phyloP scores from a whole-genome alignment of 257 asterid species.

The Scutellaria baicalensis region DNA sequence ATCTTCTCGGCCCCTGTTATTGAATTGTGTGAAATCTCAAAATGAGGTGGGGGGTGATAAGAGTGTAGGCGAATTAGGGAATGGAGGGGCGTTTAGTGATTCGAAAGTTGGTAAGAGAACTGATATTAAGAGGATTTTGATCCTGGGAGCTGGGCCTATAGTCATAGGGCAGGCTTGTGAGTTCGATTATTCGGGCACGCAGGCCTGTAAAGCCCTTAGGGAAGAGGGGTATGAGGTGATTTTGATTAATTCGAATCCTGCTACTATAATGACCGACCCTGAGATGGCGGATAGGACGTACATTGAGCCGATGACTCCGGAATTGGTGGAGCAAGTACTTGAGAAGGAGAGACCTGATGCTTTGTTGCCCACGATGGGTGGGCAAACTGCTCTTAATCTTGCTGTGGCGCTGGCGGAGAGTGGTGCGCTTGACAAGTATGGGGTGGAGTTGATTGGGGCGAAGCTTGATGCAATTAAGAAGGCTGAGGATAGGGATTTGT shows the following conservation, averaged over 20 bases:
- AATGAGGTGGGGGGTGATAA: slow-evolving; percentile 23
- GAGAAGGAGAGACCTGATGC: slow-evolving; percentile 97
- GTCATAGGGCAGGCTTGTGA: slow-evolving; percentile 98
- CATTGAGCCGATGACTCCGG: slow-evolving; percentile 97
- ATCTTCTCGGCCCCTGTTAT: slow-evolving; percentile 26
- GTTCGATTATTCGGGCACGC: slow-evolving; percentile 97
- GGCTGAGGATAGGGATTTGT: slow-evolving; percentile 95
- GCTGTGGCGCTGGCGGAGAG: slow-evolving; percentile 93
- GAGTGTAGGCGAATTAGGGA: slow-evolving; percentile 9
- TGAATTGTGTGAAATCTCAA: slow-evolving; percentile 29
- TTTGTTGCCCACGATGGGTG: slow-evolving; percentile 94
- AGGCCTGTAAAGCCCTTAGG: slow-evolving; percentile 94
- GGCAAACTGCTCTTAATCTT: slow-evolving; percentile 94
- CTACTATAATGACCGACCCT: slow-evolving; percentile 97
- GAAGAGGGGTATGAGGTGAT: slow-evolving; percentile 97
- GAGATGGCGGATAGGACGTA: slow-evolving; percentile 88
- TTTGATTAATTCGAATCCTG: slow-evolving; percentile 89
- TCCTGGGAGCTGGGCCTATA: slow-evolving; percentile 96
- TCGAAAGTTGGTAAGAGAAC: slow-evolving; percentile 56
- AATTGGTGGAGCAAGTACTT: slow-evolving; percentile 88
- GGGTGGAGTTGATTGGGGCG: slow-evolving; percentile 94
- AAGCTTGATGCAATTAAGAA: slow-evolving; percentile 92
- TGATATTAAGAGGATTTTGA: slow-evolving; percentile 83
- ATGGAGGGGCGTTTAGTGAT: slow-evolving; percentile 21
- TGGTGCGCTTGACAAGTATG: slow-evolving; percentile 91